Percentiles rank a stretch among this genome's conserved stretches.
Evolutionary conservation across 176 grass and related monocot genomes (phyloP).

Genomic region (Leersia perrieri): DNA sequence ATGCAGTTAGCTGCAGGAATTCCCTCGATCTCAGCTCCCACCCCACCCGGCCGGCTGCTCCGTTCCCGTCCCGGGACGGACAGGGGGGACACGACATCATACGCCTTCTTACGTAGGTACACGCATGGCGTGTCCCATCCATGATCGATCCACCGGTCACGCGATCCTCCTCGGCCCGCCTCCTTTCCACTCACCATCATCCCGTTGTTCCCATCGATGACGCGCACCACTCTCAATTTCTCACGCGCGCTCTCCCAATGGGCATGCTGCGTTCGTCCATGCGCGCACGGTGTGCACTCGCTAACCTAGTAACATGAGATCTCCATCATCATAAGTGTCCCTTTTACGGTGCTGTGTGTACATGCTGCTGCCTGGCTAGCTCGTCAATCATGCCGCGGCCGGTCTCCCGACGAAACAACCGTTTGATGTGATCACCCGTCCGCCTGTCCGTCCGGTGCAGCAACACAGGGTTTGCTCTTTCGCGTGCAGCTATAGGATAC

Average conservation of each 20-base stretch:
- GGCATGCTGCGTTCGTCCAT: not conserved
- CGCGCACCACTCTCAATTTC: not conserved
- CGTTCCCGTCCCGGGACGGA: not conserved
- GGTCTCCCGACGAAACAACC: not conserved
- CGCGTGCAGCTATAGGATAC: not conserved
- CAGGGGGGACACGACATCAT: not conserved
- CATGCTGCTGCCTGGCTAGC: not conserved
- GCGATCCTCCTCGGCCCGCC: not conserved
- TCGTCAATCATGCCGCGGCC: conserved; percentile 2
- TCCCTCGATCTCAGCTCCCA: not conserved
- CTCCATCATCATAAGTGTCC: not conserved
- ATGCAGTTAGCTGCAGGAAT: not conserved
- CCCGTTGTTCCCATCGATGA: not conserved
- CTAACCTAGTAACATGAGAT: not conserved
- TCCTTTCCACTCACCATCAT: not conserved
- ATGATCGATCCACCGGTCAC: not conserved
- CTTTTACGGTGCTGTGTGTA: not conserved
- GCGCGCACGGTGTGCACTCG: not conserved
- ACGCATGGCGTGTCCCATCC: conserved; percentile 31
- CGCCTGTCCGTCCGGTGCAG: not conserved
- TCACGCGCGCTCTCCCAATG: not conserved
- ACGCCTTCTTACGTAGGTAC: conserved; percentile 10
- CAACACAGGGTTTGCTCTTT: not conserved
- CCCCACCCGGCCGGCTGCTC: too few species aligned
- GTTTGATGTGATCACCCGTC: not conserved